Percentiles rank a stretch among this genome's conserved stretches.
Evolutionary conservation across 1,284 basidiomycete species (phyloP).

Genomic region (Cryptococcus jaspeensis): DNA sequence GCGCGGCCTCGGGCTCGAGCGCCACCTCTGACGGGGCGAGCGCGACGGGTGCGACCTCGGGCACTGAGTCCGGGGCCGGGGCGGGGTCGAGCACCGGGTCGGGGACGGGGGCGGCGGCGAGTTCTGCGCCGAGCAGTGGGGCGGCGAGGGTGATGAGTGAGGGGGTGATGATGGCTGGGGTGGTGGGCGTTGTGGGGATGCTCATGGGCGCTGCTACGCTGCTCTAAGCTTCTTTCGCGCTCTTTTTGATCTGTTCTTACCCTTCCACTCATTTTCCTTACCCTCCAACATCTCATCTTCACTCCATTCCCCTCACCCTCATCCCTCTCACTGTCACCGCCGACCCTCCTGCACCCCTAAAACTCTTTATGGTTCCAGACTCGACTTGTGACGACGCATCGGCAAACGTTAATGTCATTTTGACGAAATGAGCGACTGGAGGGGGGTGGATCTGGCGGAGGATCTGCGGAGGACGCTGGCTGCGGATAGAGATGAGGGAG

Average conservation of each 20-base stretch:
- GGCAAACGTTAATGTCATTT: no score
- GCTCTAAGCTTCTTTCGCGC: constrained; percentile 10
- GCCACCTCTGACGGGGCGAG: constrained; percentile 10
- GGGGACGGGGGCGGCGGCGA: neutral
- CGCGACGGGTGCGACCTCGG: constrained; percentile 1
- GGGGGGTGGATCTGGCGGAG: no score
- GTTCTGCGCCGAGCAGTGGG: neutral
- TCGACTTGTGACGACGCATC: no score
- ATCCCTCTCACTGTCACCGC: no score
- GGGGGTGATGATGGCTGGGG: constrained; percentile 10
- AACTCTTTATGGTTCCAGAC: no score
- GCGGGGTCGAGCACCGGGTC: neutral
- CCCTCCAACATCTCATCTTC: neutral
- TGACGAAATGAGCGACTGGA: no score
- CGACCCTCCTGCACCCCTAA: no score
- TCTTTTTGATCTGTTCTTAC: no score
- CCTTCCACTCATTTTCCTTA: no score
- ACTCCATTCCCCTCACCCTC: neutral
- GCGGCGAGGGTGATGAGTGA: neutral
- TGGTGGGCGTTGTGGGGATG: constrained; percentile 20
- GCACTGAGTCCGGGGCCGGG: no score
- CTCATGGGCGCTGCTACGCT: constrained; percentile 22
- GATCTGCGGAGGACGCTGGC: no score
- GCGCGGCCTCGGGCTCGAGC: constrained; percentile 7
- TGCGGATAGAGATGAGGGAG: no score